A percentile compares a stretch with the other conserved stretches of the same genome.
Evolutionary conservation across 2,329 filamentous ascomycete genomes (phyloP).

Genomic region (Pseudopyricularia javanii): DNA sequence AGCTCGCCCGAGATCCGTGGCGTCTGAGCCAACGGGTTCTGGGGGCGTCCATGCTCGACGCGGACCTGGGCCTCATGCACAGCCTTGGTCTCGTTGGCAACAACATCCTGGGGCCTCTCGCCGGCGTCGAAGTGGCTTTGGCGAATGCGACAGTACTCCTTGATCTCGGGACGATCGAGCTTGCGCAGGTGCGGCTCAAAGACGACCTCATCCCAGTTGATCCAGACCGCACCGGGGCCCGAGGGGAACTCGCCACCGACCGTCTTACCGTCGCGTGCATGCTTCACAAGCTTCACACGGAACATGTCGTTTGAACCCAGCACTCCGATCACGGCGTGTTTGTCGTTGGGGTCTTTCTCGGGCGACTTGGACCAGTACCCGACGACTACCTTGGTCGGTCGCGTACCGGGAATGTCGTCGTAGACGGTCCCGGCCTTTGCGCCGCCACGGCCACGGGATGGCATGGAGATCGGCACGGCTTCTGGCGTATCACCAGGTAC

Average conservation of each 20-base stretch:
- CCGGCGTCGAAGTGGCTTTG: conserved; percentile 44
- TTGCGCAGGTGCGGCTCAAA: conserved; percentile 42
- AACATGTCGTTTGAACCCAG: conserved; percentile 53
- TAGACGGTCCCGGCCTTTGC: conserved; percentile 9
- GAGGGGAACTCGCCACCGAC: conserved; percentile 47
- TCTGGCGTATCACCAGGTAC: neutral
- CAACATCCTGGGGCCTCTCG: conserved; percentile 33
- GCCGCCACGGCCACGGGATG: neutral
- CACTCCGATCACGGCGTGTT: conserved; percentile 52
- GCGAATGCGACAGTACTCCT: conserved; percentile 51
- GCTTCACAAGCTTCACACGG: conserved; percentile 46
- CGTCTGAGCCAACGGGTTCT: conserved; percentile 3
- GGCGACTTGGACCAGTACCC: conserved; percentile 47
- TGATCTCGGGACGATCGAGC: conserved; percentile 42
- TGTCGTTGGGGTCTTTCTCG: conserved; percentile 31
- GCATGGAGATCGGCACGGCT: conserved; percentile 1
- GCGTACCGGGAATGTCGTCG: conserved; percentile 36
- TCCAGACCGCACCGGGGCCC: conserved; percentile 50
- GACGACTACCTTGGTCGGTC: conserved; percentile 44
- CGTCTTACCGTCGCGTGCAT: conserved; percentile 47
- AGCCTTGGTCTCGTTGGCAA: conserved; percentile 37
- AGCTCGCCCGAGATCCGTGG: neutral
- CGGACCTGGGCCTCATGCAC: conserved; percentile 32
- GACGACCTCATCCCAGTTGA: conserved; percentile 48
- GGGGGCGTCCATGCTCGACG: conserved; percentile 7